These are phyloP conservation scores for Curvularia sp. DNA, from an alignment of 2,329 filamentous ascomycete genomes.

Conservation along the genomic window DNA sequence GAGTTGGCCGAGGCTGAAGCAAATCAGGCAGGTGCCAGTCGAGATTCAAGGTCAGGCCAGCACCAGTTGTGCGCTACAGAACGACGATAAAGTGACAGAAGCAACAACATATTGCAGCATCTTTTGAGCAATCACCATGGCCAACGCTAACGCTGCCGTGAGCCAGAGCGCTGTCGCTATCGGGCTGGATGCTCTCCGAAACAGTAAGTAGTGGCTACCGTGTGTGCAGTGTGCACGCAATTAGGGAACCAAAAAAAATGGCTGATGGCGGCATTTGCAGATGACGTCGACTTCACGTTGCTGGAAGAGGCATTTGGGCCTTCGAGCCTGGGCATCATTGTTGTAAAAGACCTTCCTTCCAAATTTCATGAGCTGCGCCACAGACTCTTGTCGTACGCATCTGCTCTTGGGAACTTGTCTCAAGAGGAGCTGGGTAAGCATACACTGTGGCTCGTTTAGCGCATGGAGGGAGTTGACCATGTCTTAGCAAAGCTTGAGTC, in stretches of 20 bases:
- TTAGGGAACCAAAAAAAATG: neutral
- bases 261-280: constrained; percentile 50
- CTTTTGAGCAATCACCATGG: constrained; percentile 15
- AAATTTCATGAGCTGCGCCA: constrained; percentile 75
- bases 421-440: constrained; percentile 70
- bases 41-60: constrained; percentile 21
- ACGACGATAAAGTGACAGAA: constrained; percentile 26
- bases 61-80: constrained; percentile 13
- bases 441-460: no score
- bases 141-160: constrained; percentile 30
- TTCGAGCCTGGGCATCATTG: constrained; percentile 85
- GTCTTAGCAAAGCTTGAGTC: constrained; percentile 56
- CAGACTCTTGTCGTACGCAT: constrained; percentile 82
- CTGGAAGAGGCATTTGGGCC: constrained; percentile 87
- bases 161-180: constrained; percentile 44
- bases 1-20: constrained; percentile 36
- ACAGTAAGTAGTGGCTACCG: constrained; percentile 48
- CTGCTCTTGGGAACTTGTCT: constrained; percentile 84
- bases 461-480: neutral
- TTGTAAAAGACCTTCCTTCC: constrained; percentile 84
- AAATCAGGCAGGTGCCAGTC: constrained; percentile 41
- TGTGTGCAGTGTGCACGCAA: neutral
- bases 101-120: constrained; percentile 9
- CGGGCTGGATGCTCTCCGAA: constrained; percentile 52
- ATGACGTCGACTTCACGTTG: constrained; percentile 70